A percentile compares a stretch with the other conserved stretches of the same genome.
Conservation (phyloP, 139 green algal genomes). For the Chlorella vulgaris region DNA sequence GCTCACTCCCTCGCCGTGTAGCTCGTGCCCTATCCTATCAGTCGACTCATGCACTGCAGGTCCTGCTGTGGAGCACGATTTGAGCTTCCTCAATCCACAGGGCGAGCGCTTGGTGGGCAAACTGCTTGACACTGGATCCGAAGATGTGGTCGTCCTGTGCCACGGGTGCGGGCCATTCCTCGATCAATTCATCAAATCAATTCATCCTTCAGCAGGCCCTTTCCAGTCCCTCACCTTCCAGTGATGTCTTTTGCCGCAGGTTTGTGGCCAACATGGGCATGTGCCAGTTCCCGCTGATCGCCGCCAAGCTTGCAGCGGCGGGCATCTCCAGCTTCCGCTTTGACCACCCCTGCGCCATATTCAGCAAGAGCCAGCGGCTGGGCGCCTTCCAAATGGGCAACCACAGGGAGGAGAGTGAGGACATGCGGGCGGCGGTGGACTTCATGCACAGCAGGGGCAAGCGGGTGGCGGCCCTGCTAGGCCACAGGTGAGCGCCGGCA, state of each 20-base stretch:
- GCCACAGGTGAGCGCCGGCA: slow-evolving; percentile 27
- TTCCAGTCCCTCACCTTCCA: background rate
- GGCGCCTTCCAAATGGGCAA: slow-evolving; percentile 50
- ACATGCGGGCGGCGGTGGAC: slow-evolving; percentile 34
- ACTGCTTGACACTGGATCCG: slow-evolving; percentile 20
- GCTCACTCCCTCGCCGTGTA: too few relatives aligned
- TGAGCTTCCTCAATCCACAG: slow-evolving; percentile 29
- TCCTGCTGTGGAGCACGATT: slow-evolving; percentile 20
- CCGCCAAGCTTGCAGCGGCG: slow-evolving; percentile 22
- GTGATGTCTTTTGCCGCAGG: background rate
- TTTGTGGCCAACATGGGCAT: slow-evolving; percentile 40
- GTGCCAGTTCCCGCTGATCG: slow-evolving; percentile 46
- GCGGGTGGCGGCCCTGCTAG: slow-evolving; percentile 37
- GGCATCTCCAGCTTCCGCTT: slow-evolving; percentile 41
- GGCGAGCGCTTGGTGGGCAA: slow-evolving; percentile 37
- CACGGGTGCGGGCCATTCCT: slow-evolving; percentile 44
- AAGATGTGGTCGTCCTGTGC: slow-evolving; percentile 42
- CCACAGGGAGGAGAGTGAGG: slow-evolving; percentile 40
- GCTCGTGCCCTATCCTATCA: too few relatives aligned
- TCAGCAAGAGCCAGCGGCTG: slow-evolving; percentile 28
- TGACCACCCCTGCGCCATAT: slow-evolving; percentile 39
- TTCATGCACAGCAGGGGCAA: slow-evolving; percentile 30
- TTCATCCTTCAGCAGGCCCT: background rate
- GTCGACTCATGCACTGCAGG: too few relatives aligned
- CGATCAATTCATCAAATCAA: too few relatives aligned